Conservation (phyloP, 169 alveolate species). For the Cryptosporidium tyzzeri region DNA sequence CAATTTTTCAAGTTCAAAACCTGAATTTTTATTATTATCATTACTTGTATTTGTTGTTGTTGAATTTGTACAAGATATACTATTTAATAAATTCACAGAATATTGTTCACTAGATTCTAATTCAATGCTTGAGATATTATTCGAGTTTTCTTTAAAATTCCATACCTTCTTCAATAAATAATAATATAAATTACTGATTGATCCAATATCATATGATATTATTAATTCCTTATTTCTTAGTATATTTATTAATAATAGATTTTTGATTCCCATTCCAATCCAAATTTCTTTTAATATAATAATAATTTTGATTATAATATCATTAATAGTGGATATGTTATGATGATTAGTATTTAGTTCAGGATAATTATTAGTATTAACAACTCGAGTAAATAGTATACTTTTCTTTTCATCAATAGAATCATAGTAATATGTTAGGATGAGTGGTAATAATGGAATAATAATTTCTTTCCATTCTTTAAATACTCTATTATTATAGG, state of each 20-base stretch:
- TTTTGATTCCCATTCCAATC: background rate
- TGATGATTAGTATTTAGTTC: background rate
- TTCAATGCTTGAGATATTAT: background rate
- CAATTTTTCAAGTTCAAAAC: background rate
- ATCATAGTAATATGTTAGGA: constrained; percentile 11
- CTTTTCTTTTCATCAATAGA: background rate
- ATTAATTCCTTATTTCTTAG: constrained; percentile 44
- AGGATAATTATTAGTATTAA: background rate
- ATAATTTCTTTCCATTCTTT: constrained; percentile 40
- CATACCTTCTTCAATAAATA: background rate
- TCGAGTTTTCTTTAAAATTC: background rate
- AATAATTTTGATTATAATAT: background rate
- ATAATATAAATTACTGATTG: constrained; percentile 29
- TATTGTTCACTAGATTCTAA: constrained; percentile 25
- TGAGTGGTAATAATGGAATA: constrained; percentile 15
- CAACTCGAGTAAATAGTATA: constrained; percentile 3
- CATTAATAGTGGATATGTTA: background rate
- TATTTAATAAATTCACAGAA: constrained; percentile 15
- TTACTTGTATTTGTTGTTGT: background rate
- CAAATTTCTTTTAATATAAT: background rate
- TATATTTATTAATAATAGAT: constrained; percentile 17
- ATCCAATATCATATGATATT: background rate
- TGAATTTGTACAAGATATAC: background rate
- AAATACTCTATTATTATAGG: constrained; percentile 3
- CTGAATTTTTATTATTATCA: background rate